These are phyloP conservation scores for Exophiala calicioides DNA, from an alignment of 2,329 filamentous ascomycete genomes.

Conservation along the genomic window DNA sequence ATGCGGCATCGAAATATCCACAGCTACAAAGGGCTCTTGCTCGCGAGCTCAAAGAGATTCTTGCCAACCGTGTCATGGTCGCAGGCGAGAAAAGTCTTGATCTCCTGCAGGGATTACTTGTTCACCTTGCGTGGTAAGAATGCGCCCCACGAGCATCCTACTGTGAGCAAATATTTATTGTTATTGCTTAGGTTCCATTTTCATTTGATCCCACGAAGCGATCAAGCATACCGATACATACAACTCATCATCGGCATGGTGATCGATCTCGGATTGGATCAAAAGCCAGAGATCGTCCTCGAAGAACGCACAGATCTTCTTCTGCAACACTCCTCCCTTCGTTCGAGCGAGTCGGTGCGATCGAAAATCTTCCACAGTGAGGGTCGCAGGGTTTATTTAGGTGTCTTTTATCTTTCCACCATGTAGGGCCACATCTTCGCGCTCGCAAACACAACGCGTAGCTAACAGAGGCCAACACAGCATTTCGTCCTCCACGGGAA, in stretches of 20 bases:
- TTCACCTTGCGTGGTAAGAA: constrained; percentile 2
- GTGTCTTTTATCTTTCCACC: constrained; percentile 3
- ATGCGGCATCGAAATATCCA: neutral
- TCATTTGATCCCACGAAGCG: neutral
- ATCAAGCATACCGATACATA: neutral
- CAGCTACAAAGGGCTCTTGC: neutral
- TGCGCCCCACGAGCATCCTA: neutral
- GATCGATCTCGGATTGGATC: neutral
- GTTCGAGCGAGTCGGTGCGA: too few relatives aligned
- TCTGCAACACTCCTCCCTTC: too few relatives aligned
- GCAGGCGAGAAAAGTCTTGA: constrained; percentile 1
- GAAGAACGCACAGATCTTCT: too few relatives aligned
- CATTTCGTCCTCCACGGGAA: neutral
- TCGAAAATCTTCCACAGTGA: too few relatives aligned
- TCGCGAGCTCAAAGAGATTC: neutral
- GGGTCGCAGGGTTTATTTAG: constrained; percentile 4
- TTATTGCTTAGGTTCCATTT: constrained; percentile 9
- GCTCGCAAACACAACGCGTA: neutral
- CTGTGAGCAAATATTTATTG: too few relatives aligned
- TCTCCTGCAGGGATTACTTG: constrained; percentile 4
- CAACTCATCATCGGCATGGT: neutral
- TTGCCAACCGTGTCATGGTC: neutral
- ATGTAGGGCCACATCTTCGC: neutral
- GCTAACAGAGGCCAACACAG: neutral
- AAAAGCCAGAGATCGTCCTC: neutral